phyloP scores from a whole-genome alignment of 2,329 filamentous ascomycete species.

The Hansfordia pulvinata region DNA sequence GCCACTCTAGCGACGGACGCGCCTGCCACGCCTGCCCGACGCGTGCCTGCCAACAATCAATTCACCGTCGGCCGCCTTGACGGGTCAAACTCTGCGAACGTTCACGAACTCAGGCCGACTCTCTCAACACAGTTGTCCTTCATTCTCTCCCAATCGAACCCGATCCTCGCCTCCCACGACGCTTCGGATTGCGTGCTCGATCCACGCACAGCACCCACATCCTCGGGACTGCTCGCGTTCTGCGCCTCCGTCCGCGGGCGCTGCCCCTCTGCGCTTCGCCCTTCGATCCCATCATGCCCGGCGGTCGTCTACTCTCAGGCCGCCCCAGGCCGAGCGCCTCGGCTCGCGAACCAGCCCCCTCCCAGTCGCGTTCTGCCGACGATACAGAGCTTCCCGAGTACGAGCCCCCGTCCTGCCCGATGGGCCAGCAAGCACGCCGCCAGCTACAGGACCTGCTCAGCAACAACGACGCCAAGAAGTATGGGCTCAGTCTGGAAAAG shows the following conservation, averaged over 20 bases:
- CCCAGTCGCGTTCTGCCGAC: conserved; percentile 3
- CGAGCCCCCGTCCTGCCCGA: conserved; percentile 30
- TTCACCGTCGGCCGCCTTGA: too few species aligned
- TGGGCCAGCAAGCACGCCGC: conserved; percentile 23
- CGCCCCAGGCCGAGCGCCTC: conserved; percentile 4
- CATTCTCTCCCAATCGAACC: too few species aligned
- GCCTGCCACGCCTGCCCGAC: too few species aligned
- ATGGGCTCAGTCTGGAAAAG: conserved; percentile 30
- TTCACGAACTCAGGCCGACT: too few species aligned
- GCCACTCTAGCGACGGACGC: too few species aligned
- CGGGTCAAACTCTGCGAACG: too few species aligned
- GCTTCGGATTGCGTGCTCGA: too few species aligned
- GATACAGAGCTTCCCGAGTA: conserved; percentile 30
- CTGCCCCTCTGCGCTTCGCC: not conserved
- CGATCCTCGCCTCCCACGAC: too few species aligned
- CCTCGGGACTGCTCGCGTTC: not conserved
- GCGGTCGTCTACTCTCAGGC: conserved; percentile 9
- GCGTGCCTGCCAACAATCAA: too few species aligned
- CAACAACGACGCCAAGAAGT: conserved; percentile 23
- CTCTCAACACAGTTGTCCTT: too few species aligned
- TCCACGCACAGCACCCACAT: not conserved
- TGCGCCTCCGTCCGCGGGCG: not conserved
- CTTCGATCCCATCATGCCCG: conserved; percentile 6
- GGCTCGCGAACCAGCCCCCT: conserved; percentile 4
- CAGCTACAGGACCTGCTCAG: conserved; percentile 26